Percentiles rank a stretch among this genome's conserved stretches.
phyloP scores from a whole-genome alignment of 257 asterid species.

The Phtheirospermum japonicum region DNA sequence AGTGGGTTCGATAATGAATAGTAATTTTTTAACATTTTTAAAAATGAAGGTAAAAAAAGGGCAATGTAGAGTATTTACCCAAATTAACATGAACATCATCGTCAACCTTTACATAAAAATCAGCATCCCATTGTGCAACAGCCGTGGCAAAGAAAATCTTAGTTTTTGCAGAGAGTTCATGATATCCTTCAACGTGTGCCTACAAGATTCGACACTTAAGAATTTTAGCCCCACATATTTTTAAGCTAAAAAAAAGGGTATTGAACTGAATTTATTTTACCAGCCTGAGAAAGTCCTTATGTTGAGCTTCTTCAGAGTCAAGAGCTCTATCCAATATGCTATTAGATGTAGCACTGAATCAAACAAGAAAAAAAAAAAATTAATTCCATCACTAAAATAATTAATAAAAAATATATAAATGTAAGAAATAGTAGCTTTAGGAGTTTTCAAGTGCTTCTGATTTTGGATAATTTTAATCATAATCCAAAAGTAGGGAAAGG shows the following conservation, averaged over 20 bases:
- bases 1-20: neutral
- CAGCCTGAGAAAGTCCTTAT: slow-evolving; percentile 80
- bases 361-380: slow-evolving; percentile 4
- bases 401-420: no score
- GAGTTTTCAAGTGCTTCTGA: no score
- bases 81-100: slow-evolving; percentile 81
- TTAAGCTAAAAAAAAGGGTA: neutral
- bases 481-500: no score
- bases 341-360: slow-evolving; percentile 68
- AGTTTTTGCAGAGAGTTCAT: slow-evolving; percentile 78
- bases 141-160: slow-evolving; percentile 74
- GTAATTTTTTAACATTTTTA: neutral
- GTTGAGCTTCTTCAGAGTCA: slow-evolving; percentile 89
- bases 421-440: no score
- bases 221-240: neutral
- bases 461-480: no score
- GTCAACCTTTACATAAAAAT: slow-evolving; percentile 76
- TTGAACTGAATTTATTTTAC: slow-evolving; percentile 32
- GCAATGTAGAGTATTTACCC: slow-evolving; percentile 34
- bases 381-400: no score
- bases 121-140: slow-evolving; percentile 82
- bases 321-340: slow-evolving; percentile 84
- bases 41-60: neutral
- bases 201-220: slow-evolving; percentile 21
- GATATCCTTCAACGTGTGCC: slow-evolving; percentile 90